Conservation (phyloP, 2,329 filamentous ascomycete genomes). For the Phyllosticta ampelicida region DNA sequence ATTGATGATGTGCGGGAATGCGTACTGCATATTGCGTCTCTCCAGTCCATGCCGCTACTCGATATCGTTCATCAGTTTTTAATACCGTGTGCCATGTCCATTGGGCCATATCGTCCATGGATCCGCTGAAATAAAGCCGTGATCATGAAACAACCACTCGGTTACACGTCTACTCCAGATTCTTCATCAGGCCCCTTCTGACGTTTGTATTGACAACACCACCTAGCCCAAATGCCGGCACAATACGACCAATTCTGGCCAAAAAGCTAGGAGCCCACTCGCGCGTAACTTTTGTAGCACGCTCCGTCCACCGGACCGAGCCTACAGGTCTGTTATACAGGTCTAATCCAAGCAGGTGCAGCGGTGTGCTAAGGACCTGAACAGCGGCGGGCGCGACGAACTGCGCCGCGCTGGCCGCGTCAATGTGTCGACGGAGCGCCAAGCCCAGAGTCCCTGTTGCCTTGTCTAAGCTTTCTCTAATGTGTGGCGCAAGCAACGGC, state of each 20-base stretch:
- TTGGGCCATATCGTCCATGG: too few relatives aligned
- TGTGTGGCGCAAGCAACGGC: constrained; percentile 58
- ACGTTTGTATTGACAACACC: constrained; percentile 75
- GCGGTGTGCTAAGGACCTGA: constrained; percentile 69
- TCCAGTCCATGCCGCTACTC: too few relatives aligned
- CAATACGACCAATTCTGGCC: constrained; percentile 72
- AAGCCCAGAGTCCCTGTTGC: constrained; percentile 20
- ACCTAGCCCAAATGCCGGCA: constrained; percentile 81
- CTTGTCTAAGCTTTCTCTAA: constrained; percentile 31
- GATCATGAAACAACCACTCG: too few relatives aligned
- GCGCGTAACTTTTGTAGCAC: constrained; percentile 55
- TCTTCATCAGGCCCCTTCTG: constrained; percentile 54
- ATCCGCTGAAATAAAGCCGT: too few relatives aligned
- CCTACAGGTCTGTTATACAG: constrained; percentile 57
- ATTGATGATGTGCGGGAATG: too few relatives aligned
- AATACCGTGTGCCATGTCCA: too few relatives aligned
- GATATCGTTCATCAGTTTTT: too few relatives aligned
- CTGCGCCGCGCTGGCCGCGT: constrained; percentile 10
- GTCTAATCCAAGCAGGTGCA: constrained; percentile 78
- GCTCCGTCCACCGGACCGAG: constrained; percentile 44
- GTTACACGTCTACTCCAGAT: constrained; percentile 15
- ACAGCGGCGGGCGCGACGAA: constrained; percentile 35
- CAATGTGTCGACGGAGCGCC: constrained; percentile 39
- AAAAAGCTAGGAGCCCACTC: constrained; percentile 67
- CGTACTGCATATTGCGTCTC: too few relatives aligned